Conservation (phyloP, 192 early-diverging fungal genomes). For the Allomyces javanicus region DNA sequence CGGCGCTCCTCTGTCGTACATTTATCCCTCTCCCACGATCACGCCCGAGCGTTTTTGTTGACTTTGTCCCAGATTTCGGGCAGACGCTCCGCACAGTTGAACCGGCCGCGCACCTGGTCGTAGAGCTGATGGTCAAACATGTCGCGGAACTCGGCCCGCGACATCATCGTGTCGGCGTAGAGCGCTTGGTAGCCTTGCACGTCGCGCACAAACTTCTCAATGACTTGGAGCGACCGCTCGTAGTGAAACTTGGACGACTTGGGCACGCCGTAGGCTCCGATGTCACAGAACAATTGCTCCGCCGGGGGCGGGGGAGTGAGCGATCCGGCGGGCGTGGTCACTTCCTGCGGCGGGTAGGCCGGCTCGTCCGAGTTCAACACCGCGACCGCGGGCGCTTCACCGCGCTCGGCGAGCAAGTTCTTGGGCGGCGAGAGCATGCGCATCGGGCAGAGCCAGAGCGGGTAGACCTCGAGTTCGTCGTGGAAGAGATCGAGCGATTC, state of each 20-base stretch:
- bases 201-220: conserved; percentile 5
- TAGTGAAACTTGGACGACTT: conserved; percentile 1
- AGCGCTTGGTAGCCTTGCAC: conserved; percentile 5
- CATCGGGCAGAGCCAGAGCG: conserved; percentile 6
- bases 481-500: conserved; percentile 14
- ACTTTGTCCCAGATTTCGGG: conserved; percentile 7
- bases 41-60: background rate
- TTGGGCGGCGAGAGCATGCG: background rate
- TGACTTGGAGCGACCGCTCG: conserved; percentile 9
- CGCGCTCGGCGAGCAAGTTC: background rate
- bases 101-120: conserved; percentile 6
- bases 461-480: conserved; percentile 18
- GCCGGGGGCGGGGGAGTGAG: conserved; percentile 5
- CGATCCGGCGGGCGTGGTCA: conserved; percentile 10
- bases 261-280: conserved; percentile 20
- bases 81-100: background rate
- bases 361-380: background rate
- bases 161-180: conserved; percentile 15
- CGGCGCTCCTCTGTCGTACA: too few relatives aligned
- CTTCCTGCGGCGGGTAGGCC: background rate
- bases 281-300: conserved; percentile 16
- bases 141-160: conserved; percentile 12
- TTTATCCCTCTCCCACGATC: background rate
- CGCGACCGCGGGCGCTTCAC: too few relatives aligned
- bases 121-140: conserved; percentile 21